These are phyloP conservation scores for Trichophyton rubrum DNA, from an alignment of 2,329 filamentous ascomycete genomes.

Conservation along the genomic window DNA sequence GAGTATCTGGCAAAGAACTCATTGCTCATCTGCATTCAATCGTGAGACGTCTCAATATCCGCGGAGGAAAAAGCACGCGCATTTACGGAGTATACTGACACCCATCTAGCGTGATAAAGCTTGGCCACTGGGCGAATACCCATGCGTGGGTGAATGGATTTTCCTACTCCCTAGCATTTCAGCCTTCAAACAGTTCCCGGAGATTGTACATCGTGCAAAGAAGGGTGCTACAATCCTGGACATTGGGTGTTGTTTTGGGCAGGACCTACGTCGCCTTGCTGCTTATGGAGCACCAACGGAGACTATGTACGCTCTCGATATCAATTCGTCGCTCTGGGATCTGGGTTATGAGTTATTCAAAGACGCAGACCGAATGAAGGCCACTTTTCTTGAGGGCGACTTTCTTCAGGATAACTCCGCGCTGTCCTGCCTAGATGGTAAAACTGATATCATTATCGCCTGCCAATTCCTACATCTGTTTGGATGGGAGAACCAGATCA, in stretches of 20 bases:
- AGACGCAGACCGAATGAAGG: conserved; percentile 39
- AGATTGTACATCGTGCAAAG: conserved; percentile 6
- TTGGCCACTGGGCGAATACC: conserved; percentile 2
- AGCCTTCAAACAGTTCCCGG: conserved; percentile 4
- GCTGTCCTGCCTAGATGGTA: conserved; percentile 16
- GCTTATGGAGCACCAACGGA: conserved; percentile 39
- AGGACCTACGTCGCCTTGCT: conserved; percentile 39
- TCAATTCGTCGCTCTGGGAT: conserved; percentile 41
- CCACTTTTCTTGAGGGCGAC: conserved; percentile 40
- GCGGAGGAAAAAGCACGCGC: neutral
- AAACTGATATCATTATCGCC: conserved; percentile 30
- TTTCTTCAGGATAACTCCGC: conserved; percentile 23
- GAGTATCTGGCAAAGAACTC: conserved; percentile 1
- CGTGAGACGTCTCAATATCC: neutral
- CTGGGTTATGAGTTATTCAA: conserved; percentile 54
- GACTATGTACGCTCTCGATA: conserved; percentile 41
- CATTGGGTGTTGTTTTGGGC: conserved; percentile 41
- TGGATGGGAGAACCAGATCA: conserved; percentile 20
- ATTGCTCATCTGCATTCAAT: conserved; percentile 2
- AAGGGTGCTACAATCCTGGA: conserved; percentile 30
- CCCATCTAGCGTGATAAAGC: neutral
- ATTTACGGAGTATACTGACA: neutral
- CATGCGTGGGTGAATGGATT: conserved; percentile 5
- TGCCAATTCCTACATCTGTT: conserved; percentile 35
- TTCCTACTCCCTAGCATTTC: conserved; percentile 3